Evolutionary conservation across 108 stramenopile genomes (phyloP), one percentile per base, ranked within the genome.

Genomic region (Pelagomonas calceolata): DNA sequence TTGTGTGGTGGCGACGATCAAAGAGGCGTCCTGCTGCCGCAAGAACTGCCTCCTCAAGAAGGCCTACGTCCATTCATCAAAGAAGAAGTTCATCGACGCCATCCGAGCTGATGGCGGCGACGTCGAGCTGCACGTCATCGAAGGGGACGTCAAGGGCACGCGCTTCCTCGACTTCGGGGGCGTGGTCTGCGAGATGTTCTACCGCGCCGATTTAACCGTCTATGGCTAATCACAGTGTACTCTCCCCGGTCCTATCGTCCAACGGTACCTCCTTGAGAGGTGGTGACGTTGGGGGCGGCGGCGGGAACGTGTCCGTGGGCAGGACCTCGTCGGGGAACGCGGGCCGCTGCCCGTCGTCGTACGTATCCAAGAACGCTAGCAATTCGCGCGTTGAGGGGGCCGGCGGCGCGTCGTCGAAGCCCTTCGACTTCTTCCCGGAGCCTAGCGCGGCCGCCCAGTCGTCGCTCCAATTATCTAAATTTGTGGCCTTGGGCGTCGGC

Each of bases 11-110:
- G 67, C 67, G 35, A 36, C 36, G 36, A 67, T 67, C 36, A 67
- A 67, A 36, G 67, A 67, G 34, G 67, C 67, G 26, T 30, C 36
- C 7, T n/a, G 29, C 9, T 36, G 36, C 16, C 34, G 36, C 14
- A 30, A 32, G 16, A 67, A 67, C 67, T 36, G 36, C 36, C 35
- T 67, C n/a, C 36, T 67, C 36, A 67, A 67, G 21, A 34, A 15
- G 35, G 67, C 32, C n/a, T 67, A 35, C 67, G 67, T 67, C 35
- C 67, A 67, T 21, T 12, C 9, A 4, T 36, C 34, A 1, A 67
- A 67, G 35, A 14, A 36, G 35, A 67, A 67, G 21, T 67, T 67
- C 35, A 67, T 67, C 34, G 17, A 34, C 32, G 67, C 36, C n/a
- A 36, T 36, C 12, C 30, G 21, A 12, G 36, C 35, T 1, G 67